phyloP scores from a whole-genome alignment of 371 early-diverging fungal species.

The Vittaforma corneae region DNA sequence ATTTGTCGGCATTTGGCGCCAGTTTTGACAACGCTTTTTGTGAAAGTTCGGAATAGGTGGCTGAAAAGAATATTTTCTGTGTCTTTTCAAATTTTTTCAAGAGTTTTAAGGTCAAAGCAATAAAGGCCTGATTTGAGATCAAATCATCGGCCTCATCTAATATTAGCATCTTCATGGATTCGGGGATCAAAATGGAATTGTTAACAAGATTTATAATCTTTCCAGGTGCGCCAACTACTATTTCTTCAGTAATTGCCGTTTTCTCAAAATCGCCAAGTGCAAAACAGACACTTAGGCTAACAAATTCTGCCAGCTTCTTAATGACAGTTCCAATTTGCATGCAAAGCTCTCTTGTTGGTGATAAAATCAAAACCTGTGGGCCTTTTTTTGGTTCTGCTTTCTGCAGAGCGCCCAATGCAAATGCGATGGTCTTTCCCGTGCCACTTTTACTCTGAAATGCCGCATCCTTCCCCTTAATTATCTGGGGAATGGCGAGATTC shows the following conservation, averaged over 20 bases:
- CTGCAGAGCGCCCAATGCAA: conserved; percentile 42
- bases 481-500: conserved; percentile 48
- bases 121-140: conserved; percentile 51
- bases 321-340: conserved; percentile 82
- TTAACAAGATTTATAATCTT: conserved; percentile 64
- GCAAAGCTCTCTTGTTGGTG: conserved; percentile 88
- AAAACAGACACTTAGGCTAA: conserved; percentile 64
- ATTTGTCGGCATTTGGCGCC: conserved; percentile 68
- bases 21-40: conserved; percentile 69
- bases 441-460: conserved; percentile 66
- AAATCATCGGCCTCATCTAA: conserved; percentile 57
- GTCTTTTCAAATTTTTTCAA: conserved; percentile 47
- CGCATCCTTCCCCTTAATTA: conserved; percentile 42
- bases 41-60: conserved; percentile 76
- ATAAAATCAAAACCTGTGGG: conserved; percentile 74
- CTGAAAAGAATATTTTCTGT: conserved; percentile 71
- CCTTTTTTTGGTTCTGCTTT: conserved; percentile 39
- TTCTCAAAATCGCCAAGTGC: conserved; percentile 62
- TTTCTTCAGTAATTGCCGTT: conserved; percentile 64
- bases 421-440: conserved; percentile 90
- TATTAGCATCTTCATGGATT: conserved; percentile 50
- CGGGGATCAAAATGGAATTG: conserved; percentile 12
- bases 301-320: conserved; percentile 71
- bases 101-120: conserved; percentile 46
- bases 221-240: conserved; percentile 88